These are phyloP conservation scores for Fusarium proliferatum DNA, from an alignment of 2,329 filamentous ascomycete genomes.

Conservation along the genomic window DNA sequence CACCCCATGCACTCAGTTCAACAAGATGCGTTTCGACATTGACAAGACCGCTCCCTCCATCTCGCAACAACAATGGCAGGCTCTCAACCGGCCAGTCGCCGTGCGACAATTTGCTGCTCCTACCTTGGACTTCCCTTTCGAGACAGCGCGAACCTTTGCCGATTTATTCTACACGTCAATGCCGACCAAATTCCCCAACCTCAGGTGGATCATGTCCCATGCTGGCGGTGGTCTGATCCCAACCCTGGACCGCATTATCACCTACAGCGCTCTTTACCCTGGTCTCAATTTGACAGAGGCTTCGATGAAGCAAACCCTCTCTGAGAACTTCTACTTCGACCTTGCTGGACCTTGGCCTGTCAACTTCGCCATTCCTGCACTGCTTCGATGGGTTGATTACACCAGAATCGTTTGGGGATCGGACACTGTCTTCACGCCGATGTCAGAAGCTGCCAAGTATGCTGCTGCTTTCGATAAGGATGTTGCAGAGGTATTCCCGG, in stretches of 20 bases:
- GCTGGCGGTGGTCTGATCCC: conserved; percentile 42
- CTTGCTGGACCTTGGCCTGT: conserved; percentile 19
- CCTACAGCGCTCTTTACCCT: conserved; percentile 13
- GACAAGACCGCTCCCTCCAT: background rate
- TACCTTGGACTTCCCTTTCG: conserved; percentile 13
- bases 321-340: conserved; percentile 9
- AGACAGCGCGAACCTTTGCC: conserved; percentile 34
- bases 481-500: background rate
- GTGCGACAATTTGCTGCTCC: conserved; percentile 16
- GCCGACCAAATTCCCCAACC: conserved; percentile 34
- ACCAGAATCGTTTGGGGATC: conserved; percentile 18
- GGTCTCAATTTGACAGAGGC: conserved; percentile 12
- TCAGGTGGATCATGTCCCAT: conserved; percentile 45
- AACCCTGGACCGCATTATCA: conserved; percentile 35
- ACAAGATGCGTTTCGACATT: background rate
- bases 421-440: conserved; percentile 20
- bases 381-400: conserved; percentile 21
- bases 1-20: conserved; percentile 17
- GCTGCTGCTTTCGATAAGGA: conserved; percentile 18
- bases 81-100: conserved; percentile 10
- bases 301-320: conserved; percentile 2
- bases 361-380: conserved; percentile 4
- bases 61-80: conserved; percentile 15
- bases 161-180: conserved; percentile 36
- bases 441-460: conserved; percentile 5